Percentiles rank a stretch among this genome's conserved stretches.
phyloP scores from a whole-genome alignment of 768 basidiomycete genomes.

The Pleurotus sapidus region DNA sequence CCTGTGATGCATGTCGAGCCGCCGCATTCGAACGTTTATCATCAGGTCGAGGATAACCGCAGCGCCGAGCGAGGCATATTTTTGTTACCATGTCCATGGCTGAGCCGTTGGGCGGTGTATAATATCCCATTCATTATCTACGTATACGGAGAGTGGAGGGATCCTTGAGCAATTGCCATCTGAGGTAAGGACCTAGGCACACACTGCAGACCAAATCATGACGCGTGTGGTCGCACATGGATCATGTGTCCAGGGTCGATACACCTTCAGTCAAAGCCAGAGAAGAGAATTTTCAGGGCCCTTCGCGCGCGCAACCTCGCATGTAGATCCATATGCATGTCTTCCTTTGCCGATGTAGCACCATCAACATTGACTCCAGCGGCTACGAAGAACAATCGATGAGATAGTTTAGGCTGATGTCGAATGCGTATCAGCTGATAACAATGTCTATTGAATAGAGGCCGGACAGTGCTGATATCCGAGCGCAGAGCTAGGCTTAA shows the following conservation, averaged over 20 bases:
- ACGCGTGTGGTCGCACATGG: constrained; percentile 5
- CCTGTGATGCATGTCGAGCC: constrained; percentile 54
- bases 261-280: constrained; percentile 8
- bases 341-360: background rate
- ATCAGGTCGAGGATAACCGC: background rate
- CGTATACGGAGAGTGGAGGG: no score
- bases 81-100: no score
- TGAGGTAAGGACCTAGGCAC: background rate
- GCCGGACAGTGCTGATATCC: constrained; percentile 1
- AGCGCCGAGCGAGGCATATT: no score
- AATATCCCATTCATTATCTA: no score
- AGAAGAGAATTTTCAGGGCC: background rate
- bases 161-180: no score
- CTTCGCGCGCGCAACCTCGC: background rate
- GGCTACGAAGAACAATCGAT: constrained; percentile 1
- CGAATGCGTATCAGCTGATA: constrained; percentile 2
- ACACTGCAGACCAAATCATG: background rate
- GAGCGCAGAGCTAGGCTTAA: constrained; percentile 3
- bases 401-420: background rate
- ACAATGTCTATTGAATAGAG: constrained; percentile 3
- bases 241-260: constrained; percentile 5
- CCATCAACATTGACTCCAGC: background rate
- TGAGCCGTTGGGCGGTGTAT: no score
- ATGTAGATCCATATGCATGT: constrained; percentile 2
- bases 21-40: constrained; percentile 28